phyloP scores from a whole-genome alignment of 176 grass and related monocot genomes.

The Carex parvula region DNA sequence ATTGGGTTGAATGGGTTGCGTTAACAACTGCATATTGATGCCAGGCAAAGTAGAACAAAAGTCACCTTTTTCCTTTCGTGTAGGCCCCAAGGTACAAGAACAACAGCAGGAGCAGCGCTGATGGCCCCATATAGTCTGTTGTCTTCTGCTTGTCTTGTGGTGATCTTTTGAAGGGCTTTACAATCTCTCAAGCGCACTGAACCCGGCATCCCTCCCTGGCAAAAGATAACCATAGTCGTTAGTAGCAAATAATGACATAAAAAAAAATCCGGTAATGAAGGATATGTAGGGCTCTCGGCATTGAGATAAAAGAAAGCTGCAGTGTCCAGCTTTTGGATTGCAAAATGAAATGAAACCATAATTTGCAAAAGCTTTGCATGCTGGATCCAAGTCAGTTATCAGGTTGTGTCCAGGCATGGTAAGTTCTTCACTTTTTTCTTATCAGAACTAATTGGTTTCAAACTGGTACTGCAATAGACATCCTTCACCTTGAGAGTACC shows the following conservation, averaged over 20 bases:
- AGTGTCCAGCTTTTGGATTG: background rate
- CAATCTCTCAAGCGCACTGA: slow-evolving; percentile 79
- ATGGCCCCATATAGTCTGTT: slow-evolving; percentile 90
- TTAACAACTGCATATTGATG: background rate
- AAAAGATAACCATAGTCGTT: background rate
- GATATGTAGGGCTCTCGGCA: background rate
- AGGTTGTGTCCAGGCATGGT: background rate
- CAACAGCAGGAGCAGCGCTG: slow-evolving; percentile 75
- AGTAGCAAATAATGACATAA: background rate
- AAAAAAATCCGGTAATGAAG: background rate
- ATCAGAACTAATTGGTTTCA: background rate
- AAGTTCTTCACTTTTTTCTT: background rate
- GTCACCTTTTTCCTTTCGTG: slow-evolving; percentile 72
- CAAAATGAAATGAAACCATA: background rate
- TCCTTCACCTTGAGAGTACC: background rate
- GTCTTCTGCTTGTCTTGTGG: slow-evolving; percentile 65
- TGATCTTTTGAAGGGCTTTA: slow-evolving; percentile 67
- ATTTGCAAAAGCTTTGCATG: background rate
- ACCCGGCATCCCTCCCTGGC: slow-evolving; percentile 91
- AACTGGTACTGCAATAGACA: background rate
- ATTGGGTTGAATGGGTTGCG: background rate
- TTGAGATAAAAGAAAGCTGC: background rate
- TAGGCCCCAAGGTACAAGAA: slow-evolving; percentile 79
- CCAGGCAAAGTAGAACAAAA: background rate
- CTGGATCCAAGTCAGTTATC: background rate